phyloP scores from a whole-genome alignment of 148 eudicot species.

The Persicaria tinctoria region DNA sequence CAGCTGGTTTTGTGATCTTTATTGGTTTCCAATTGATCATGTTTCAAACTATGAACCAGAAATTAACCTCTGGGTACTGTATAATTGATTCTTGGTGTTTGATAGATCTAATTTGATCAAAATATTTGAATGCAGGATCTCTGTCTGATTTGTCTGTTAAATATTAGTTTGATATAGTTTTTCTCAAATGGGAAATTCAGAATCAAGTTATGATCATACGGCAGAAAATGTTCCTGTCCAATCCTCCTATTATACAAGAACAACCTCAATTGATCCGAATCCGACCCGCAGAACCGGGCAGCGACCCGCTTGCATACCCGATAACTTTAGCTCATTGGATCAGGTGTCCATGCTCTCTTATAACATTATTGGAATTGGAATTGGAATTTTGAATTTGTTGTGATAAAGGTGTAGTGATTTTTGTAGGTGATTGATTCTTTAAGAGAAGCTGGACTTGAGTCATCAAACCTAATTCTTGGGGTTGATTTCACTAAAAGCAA shows the following conservation, averaged over 20 bases:
- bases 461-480: conserved; percentile 77
- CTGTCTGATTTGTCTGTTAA: not conserved
- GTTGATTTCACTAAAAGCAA: conserved; percentile 64
- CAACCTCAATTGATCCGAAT: not conserved
- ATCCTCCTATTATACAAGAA: not conserved
- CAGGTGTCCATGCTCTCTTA: conserved; percentile 37
- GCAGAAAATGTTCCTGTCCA: not conserved
- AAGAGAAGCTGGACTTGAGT: conserved; percentile 85
- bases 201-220: not conserved
- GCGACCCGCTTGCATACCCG: conserved; percentile 35
- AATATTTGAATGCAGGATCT: not conserved
- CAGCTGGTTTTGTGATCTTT: not conserved
- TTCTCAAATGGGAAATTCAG: not conserved
- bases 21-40: not conserved
- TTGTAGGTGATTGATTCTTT: conserved; percentile 53
- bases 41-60: not conserved
- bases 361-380: not conserved
- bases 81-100: not conserved
- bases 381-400: not conserved
- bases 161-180: not conserved
- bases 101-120: not conserved
- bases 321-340: conserved; percentile 64
- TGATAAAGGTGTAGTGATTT: not conserved
- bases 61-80: not conserved
- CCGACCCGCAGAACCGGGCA: not conserved